Evolutionary conservation across 2,329 filamentous ascomycete genomes (phyloP), one percentile per base, ranked within the genome.

Genomic region (Paecilomyces formosus): DNA sequence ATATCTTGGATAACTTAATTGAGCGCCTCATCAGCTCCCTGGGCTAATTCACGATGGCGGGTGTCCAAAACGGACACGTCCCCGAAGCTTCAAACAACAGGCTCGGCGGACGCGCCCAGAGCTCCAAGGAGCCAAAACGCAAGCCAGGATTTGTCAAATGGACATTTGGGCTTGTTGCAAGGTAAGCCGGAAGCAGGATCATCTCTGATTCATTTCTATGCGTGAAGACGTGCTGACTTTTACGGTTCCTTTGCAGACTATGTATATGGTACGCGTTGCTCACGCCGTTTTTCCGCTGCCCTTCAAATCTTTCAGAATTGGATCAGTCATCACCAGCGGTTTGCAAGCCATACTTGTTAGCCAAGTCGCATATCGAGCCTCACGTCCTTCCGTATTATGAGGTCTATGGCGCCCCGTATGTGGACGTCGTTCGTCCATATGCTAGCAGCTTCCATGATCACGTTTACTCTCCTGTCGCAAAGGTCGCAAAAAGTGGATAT

Each of bases 371-470:
- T 58, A 78, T 92, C 60, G 76, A 85, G 26, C 94, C 94, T 3
- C 88, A 93, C 72, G 69, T 95, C 31, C 81, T 87, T 66, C 93
- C 92, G 2, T 96, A 95, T 76, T 97, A 97, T 74, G 79, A 93
- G 64, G 74, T 84, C 59, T 96, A 97, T 69, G 88, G 90, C 24
- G 88, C 88, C 5, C 90, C 91, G 2, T 94, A 97, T 70, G 85
- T 96, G 61, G 83, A 92, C 39, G 77, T 85, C 55, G 87, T 84
- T 35, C 85, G 84, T 60, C 93, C 93, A 0, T 96, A 97, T 75
- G 74, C 82, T 57, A 76, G 82, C 21, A 71, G 77, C 22, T 74
- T 84, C 63, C 82, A 86, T 64, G 77, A 81, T 54, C 75, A 81
- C 51, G 78, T 95, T 54, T 84, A 94, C 68, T 78, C 81, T 2